Evolutionary conservation across 2,329 filamentous ascomycete species (phyloP), one percentile per base, ranked within the genome.

Genomic region (Chaetomiaceae sp.): DNA sequence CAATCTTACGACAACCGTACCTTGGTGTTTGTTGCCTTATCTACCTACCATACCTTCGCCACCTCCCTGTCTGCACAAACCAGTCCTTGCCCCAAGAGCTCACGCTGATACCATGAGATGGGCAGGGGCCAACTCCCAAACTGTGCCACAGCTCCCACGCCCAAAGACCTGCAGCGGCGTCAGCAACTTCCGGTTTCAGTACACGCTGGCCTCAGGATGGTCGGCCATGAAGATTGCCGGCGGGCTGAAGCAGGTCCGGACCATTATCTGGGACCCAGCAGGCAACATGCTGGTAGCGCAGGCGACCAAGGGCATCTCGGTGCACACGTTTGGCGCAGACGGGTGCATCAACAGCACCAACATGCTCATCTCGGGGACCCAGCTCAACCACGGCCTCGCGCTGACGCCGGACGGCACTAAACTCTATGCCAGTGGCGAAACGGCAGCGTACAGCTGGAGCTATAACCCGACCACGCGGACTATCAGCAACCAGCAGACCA

Each of bases 391-490:
- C 55, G 69, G 68, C 10, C 63, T 72, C 34, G 63, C 63, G 33
- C 60, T 73, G 41, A 67, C 67, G 0, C 69, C 69, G 2, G 69
- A 70, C 45, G 65, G 69, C 45, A 66, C 55, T 55, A 70, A 65
- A 9, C 51, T 73, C 23, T 71, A 70, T 47, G 70, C 69, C 31
- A 68, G 65, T 48, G 66, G 66, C 34, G 66, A 69, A 59, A 66
- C 65, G 14, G 63, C 66, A 1, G 76, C 76, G 7, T 83, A 73
- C 63, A 69, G 74, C 20, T 85, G 80, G 77, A 65, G 67, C 31
- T 86, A 86, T 60, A 71, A 83, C 61, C 63, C 75, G 8, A 63
- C 64, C 5, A 67, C 71, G 5, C 68, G 71, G 47, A 74, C 74
- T 12, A 73, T 74, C 39, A 68, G 68, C 41, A 68, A 67, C 50